Conservation (phyloP, 148 eudicot genomes). For the Fagopyrum tataricum region DNA sequence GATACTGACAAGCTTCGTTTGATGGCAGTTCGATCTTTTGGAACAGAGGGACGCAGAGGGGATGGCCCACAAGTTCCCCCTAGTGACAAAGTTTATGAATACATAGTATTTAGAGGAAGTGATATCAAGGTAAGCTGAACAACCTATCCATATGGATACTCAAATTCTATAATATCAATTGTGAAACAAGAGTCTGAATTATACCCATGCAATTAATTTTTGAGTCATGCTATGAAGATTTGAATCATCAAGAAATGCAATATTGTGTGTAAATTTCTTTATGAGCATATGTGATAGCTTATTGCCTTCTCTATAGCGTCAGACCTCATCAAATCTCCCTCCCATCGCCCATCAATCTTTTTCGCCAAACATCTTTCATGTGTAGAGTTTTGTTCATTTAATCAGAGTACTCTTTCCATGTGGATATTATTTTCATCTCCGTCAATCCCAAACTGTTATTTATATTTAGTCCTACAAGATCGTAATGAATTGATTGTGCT, state of each 20-base stretch:
- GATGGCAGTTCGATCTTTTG: constrained; percentile 51
- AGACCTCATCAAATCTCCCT: neutral
- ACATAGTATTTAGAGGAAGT: constrained; percentile 56
- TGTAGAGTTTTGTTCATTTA: neutral
- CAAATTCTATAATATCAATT: neutral
- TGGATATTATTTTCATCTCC: neutral
- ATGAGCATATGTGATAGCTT: neutral
- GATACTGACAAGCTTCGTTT: constrained; percentile 2
- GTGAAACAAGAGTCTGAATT: neutral
- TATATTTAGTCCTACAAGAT: neutral
- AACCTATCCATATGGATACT: neutral
- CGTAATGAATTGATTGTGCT: neutral
- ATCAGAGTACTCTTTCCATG: neutral
- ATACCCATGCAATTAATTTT: neutral
- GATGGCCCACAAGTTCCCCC: constrained; percentile 50
- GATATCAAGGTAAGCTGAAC: constrained; percentile 47
- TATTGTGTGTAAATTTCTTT: neutral
- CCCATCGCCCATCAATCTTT: neutral
- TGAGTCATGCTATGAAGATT: neutral
- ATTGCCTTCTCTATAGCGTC: neutral
- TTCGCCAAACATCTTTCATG: too few relatives aligned
- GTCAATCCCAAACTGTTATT: neutral
- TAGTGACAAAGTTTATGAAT: constrained; percentile 50
- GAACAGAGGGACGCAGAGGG: constrained; percentile 58
- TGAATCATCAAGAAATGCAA: neutral